Evolutionary conservation across 2,329 filamentous ascomycete genomes (phyloP).

Genomic region (Aspergillus fumigatus): DNA sequence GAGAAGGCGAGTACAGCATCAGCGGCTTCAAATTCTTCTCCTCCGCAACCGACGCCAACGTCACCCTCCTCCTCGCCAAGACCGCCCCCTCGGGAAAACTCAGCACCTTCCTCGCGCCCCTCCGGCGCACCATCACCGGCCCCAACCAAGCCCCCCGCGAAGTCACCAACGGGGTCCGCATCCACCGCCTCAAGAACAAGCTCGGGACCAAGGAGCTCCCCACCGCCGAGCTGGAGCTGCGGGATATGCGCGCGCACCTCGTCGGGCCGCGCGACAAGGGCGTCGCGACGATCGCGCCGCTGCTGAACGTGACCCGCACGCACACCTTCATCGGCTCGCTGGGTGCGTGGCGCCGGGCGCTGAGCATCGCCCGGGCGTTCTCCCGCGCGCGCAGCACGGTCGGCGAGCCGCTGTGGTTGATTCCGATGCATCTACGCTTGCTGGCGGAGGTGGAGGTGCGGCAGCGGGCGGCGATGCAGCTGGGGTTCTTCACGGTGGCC

Average conservation of each 20-base stretch:
- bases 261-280: constrained; percentile 64
- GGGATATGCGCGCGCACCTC: constrained; percentile 60
- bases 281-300: constrained; percentile 61
- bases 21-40: constrained; percentile 71
- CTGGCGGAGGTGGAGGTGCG: constrained; percentile 37
- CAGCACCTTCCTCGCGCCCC: constrained; percentile 62
- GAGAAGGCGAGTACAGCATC: constrained; percentile 40
- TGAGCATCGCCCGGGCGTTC: constrained; percentile 40
- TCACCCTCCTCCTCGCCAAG: constrained; percentile 61
- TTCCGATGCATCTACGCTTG: constrained; percentile 39
- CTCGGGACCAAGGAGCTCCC: constrained; percentile 66
- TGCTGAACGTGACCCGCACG: constrained; percentile 61
- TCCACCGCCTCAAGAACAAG: constrained; percentile 68
- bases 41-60: constrained; percentile 60
- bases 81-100: constrained; percentile 49
- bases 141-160: constrained; percentile 24
- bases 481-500: constrained; percentile 33
- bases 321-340: constrained; percentile 39
- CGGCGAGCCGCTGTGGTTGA: constrained; percentile 34
- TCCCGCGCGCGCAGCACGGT: constrained; percentile 35
- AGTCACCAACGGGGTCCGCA: constrained; percentile 59
- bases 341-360: constrained; percentile 34
- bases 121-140: constrained; percentile 40
- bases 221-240: constrained; percentile 66
- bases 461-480: constrained; percentile 34